Percentiles rank a stretch among this genome's conserved stretches.
phyloP scores from a whole-genome alignment of 352 stramenopile species.

The Aphanomyces euteiches region DNA sequence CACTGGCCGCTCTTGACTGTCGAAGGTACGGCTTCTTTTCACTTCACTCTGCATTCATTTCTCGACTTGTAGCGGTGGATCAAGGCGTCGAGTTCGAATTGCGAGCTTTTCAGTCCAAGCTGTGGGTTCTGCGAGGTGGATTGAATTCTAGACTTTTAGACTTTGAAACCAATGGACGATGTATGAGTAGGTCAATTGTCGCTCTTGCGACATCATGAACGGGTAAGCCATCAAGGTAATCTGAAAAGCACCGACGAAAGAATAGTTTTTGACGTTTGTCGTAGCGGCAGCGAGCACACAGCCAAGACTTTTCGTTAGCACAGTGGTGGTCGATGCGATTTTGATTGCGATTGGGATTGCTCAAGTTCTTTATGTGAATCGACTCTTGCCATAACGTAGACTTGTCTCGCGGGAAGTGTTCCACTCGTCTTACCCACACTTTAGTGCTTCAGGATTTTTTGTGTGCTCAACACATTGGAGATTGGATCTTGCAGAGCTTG shows the following conservation, averaged over 20 bases:
- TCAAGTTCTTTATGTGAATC: constrained; percentile 4
- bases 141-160: neutral
- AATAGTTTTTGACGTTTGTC: too few species aligned
- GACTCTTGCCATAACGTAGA: neutral
- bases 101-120: neutral
- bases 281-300: neutral
- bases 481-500: too few species aligned
- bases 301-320: neutral
- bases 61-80: neutral
- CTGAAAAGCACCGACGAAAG: too few species aligned
- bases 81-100: neutral
- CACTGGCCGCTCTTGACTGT: constrained; percentile 10
- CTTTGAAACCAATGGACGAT: too few species aligned
- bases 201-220: neutral
- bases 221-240: neutral
- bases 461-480: too few species aligned
- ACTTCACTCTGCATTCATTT: neutral
- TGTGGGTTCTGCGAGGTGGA: neutral
- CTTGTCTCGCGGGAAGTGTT: too few species aligned
- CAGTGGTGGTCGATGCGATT: neutral
- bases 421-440: too few species aligned
- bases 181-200: neutral
- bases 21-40: neutral
- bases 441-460: too few species aligned
- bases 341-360: constrained; percentile 5